Evolutionary conservation across 352 stramenopile species (phyloP).

Genomic region (Plasmopara viticola): DNA sequence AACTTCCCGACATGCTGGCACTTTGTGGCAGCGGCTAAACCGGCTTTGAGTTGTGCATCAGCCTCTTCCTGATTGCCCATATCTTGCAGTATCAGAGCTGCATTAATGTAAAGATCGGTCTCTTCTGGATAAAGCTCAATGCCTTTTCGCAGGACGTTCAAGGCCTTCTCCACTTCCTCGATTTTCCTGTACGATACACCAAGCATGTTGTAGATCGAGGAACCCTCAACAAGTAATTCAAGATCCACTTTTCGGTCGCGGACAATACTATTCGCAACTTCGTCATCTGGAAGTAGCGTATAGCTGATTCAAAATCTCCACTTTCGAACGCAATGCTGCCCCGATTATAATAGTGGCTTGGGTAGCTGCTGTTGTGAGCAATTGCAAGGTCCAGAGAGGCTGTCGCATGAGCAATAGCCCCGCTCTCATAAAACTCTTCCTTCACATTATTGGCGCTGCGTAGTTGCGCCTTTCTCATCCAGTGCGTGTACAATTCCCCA

Average conservation of each 20-base stretch:
- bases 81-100: slow-evolving; percentile 28
- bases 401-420: slow-evolving; percentile 21
- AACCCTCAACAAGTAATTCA: slow-evolving; percentile 29
- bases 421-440: slow-evolving; percentile 23
- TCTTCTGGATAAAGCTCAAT: slow-evolving; percentile 33
- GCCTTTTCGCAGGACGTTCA: slow-evolving; percentile 27
- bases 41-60: slow-evolving; percentile 17
- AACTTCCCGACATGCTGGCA: slow-evolving; percentile 18
- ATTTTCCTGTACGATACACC: slow-evolving; percentile 21
- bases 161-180: slow-evolving; percentile 25
- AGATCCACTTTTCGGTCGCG: slow-evolving; percentile 29
- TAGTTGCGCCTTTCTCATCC: slow-evolving; percentile 16
- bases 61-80: slow-evolving; percentile 15
- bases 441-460: slow-evolving; percentile 1
- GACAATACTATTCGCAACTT: slow-evolving; percentile 29
- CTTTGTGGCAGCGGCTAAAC: slow-evolving; percentile 16
- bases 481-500: slow-evolving; percentile 28
- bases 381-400: slow-evolving; percentile 33
- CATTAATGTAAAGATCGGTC: slow-evolving; percentile 44
- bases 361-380: slow-evolving; percentile 19
- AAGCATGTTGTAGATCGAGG: slow-evolving; percentile 48
- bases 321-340: slow-evolving; percentile 30
- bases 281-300: slow-evolving; percentile 29
- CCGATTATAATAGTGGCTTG: slow-evolving; percentile 37
- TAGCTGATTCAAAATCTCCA: slow-evolving; percentile 29